Base-by-base conservation (phyloP, 164 flowering plant species). In the Hamamelis virginiana region DNA sequence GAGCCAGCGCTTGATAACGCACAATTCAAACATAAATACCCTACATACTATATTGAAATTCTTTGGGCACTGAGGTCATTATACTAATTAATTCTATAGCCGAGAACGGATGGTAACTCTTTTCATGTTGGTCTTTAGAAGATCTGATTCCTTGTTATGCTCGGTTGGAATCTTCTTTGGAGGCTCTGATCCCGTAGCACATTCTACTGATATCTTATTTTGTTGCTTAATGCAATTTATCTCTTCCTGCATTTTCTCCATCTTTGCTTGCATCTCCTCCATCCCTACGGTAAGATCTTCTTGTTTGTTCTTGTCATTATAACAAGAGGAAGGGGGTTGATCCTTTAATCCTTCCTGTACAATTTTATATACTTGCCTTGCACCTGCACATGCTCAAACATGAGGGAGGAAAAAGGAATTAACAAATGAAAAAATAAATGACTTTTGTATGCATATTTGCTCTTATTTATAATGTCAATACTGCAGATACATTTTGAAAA, bases 21-120 rank as follows among this genome's bases (percentile, higher is more conserved):
- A n/a, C n/a, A n/a, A n/a, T n/a, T n/a, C n/a, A n/a, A n/a, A n/a
- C n/a, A n/a, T n/a, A n/a, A n/a, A n/a, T n/a, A n/a, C n/a, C n/a
- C n/a, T n/a, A n/a, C n/a, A n/a, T n/a, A n/a, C n/a, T n/a, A n/a
- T n/a, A n/a, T n/a, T n/a, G n/a, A n/a, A n/a, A n/a, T n/a, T n/a
- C n/a, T n/a, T n/a, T n/a, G n/a, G n/a, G n/a, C n/a, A n/a, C n/a
- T n/a, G n/a, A n/a, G n/a, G n/a, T n/a, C n/a, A n/a, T n/a, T n/a
- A n/a, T n/a, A n/a, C n/a, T n/a, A n/a, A n/a, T n/a, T n/a, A n/a
- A 33, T 10, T 74, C 70, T 72, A 83, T 12, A 83, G 77, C 23
- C 86, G 80, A 5, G 86, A 83, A 2, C 84, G 86, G 26, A 83
- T 80, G 56, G 80, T 72, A 64, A 80, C 59, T 65, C 69, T 78